A percentile compares a stretch with the other conserved stretches of the same genome.
Evolutionary conservation across 2,329 filamentous ascomycete species (phyloP).

Genomic region (Geosmithia putterillii): DNA sequence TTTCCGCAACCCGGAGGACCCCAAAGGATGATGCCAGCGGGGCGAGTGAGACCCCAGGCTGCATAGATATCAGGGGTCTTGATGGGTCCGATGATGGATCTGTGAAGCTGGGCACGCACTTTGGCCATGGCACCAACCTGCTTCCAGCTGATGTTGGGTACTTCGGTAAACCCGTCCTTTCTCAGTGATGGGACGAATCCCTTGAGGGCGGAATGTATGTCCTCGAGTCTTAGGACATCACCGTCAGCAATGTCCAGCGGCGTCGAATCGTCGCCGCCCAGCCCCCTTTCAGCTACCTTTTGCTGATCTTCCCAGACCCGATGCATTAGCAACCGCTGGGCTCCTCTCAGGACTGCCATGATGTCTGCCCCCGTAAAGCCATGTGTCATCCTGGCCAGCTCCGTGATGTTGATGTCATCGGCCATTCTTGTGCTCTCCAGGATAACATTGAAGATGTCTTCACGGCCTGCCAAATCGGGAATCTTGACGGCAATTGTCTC

Average conservation of each 20-base stretch:
- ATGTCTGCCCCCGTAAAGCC: conserved; percentile 91
- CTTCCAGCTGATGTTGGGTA: conserved; percentile 85
- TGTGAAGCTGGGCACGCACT: conserved; percentile 71
- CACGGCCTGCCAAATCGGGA: conserved; percentile 65
- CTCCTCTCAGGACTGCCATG: conserved; percentile 39
- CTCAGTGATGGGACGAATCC: conserved; percentile 51
- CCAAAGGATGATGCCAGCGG: conserved; percentile 87
- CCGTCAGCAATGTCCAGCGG: neutral
- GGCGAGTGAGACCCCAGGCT: conserved; percentile 64
- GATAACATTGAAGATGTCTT: conserved; percentile 64
- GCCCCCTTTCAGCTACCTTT: neutral
- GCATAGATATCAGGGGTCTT: conserved; percentile 66
- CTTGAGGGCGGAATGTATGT: conserved; percentile 66
- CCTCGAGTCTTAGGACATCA: conserved; percentile 14
- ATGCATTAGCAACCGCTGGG: neutral
- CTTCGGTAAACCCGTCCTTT: conserved; percentile 87
- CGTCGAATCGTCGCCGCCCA: neutral
- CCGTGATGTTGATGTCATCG: conserved; percentile 58
- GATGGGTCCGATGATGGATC: conserved; percentile 85
- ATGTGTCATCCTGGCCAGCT: conserved; percentile 72
- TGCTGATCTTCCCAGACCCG: neutral
- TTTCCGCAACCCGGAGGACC: conserved; percentile 95
- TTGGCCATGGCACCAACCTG: conserved; percentile 76
- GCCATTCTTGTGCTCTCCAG: conserved; percentile 53
- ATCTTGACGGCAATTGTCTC: conserved; percentile 80